Conservation (phyloP, 1,284 basidiomycete genomes). For the Fomitopsis betulina region DNA sequence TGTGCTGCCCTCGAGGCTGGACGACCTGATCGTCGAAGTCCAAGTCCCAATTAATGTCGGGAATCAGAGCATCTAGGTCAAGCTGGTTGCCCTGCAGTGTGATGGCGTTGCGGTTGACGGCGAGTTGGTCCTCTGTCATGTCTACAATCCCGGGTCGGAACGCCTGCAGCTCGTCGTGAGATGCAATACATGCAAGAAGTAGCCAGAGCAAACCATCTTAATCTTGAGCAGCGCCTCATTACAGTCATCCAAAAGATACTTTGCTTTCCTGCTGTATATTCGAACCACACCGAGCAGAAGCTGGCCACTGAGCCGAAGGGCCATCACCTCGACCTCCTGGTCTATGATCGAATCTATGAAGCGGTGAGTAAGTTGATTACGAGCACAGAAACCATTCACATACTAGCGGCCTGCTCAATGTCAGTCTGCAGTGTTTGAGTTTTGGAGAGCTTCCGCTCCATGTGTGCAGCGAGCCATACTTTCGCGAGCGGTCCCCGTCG, state of each 20-base stretch:
- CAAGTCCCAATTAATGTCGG: constrained; percentile 78
- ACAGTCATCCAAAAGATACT: constrained; percentile 96
- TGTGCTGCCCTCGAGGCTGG: constrained; percentile 69
- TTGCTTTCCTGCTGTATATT: constrained; percentile 96
- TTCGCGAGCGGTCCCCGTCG: constrained; percentile 92
- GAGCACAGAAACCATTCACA: constrained; percentile 25
- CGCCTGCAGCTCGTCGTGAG: constrained; percentile 45
- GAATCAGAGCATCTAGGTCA: constrained; percentile 76
- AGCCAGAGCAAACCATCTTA: constrained; percentile 68
- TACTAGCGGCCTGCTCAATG: constrained; percentile 90
- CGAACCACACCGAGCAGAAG: constrained; percentile 93
- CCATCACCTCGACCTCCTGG: constrained; percentile 86
- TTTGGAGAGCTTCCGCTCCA: constrained; percentile 97
- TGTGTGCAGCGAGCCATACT: constrained; percentile 98
- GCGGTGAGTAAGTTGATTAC: neutral
- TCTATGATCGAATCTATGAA: constrained; percentile 80
- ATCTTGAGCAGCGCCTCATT: constrained; percentile 95
- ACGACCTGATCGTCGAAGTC: constrained; percentile 69
- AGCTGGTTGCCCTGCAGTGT: constrained; percentile 73
- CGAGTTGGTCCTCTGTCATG: constrained; percentile 91
- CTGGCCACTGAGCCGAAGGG: constrained; percentile 91
- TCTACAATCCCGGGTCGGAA: constrained; percentile 93
- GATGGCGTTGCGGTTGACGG: constrained; percentile 83
- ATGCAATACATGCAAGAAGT: constrained; percentile 1
- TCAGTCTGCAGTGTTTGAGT: constrained; percentile 91